Percentiles rank a stretch among this genome's conserved stretches.
Evolutionary conservation across 257 asterid genomes (phyloP).

Genomic region (Knoxia roxburghii): DNA sequence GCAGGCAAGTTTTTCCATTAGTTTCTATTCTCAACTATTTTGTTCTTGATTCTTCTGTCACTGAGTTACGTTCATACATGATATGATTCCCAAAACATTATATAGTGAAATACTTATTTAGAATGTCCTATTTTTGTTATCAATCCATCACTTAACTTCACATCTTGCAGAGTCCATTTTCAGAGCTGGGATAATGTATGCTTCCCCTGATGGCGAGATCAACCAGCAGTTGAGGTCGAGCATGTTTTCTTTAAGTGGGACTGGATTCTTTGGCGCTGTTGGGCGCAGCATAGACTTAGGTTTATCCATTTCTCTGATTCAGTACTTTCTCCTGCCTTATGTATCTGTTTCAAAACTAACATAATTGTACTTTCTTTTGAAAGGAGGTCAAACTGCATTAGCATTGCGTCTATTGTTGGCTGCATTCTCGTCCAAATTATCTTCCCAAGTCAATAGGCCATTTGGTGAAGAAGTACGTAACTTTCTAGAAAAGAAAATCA

Average conservation of each 20-base stretch:
- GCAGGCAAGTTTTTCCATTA: slow-evolving; percentile 60
- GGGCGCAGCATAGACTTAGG: slow-evolving; percentile 91
- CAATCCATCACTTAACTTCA: slow-evolving; percentile 55
- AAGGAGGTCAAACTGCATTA: slow-evolving; percentile 91
- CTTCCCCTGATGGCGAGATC: slow-evolving; percentile 41
- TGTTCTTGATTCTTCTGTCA: too few relatives aligned
- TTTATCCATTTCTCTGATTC: slow-evolving; percentile 13
- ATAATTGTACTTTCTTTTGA: slow-evolving; percentile 3
- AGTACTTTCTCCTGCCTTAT: not conserved
- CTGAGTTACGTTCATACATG: too few relatives aligned
- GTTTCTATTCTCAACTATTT: too few relatives aligned
- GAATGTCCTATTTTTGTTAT: slow-evolving; percentile 13
- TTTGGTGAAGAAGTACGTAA: slow-evolving; percentile 78
- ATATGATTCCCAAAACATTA: too few relatives aligned
- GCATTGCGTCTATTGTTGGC: slow-evolving; percentile 79
- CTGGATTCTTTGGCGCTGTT: slow-evolving; percentile 73
- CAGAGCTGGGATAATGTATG: slow-evolving; percentile 98
- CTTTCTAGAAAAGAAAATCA: not conserved
- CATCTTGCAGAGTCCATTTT: slow-evolving; percentile 53
- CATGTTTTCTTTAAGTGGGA: slow-evolving; percentile 77
- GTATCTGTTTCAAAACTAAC: not conserved
- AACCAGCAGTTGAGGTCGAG: slow-evolving; percentile 53
- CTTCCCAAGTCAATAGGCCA: slow-evolving; percentile 62
- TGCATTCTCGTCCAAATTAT: slow-evolving; percentile 70
- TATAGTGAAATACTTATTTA: not conserved